These are phyloP conservation scores for Lathyrus aphaca DNA, from an alignment of 306 rosid species.

Conservation along the genomic window DNA sequence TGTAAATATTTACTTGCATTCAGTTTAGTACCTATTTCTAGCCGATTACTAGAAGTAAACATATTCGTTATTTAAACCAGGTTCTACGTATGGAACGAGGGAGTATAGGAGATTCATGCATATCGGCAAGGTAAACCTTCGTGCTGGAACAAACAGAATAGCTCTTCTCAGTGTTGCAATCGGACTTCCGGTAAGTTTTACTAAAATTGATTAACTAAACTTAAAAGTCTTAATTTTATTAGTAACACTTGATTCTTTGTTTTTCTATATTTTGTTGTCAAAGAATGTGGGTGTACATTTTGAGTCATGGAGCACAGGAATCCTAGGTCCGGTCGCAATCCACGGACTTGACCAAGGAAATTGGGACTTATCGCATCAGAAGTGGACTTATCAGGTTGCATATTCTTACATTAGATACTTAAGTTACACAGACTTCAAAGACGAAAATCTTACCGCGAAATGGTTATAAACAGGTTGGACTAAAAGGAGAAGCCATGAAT, in stretches of 20 bases:
- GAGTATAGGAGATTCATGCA: constrained; percentile 79
- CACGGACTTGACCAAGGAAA: constrained; percentile 94
- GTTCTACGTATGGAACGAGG: constrained; percentile 90
- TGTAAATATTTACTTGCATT: constrained; percentile 26
- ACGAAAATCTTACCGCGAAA: constrained; percentile 28
- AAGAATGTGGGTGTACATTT: constrained; percentile 95
- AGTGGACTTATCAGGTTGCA: constrained; percentile 95
- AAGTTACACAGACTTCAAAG: not conserved
- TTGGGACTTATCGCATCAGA: constrained; percentile 85
- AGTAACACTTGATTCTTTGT: not conserved
- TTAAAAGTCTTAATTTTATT: not conserved
- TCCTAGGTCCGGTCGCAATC: constrained; percentile 94
- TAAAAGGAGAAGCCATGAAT: constrained; percentile 94
- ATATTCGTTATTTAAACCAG: constrained; percentile 48
- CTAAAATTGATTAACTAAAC: not conserved
- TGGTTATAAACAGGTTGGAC: constrained; percentile 66
- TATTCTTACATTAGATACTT: constrained; percentile 33
- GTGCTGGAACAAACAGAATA: constrained; percentile 79
- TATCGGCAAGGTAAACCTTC: constrained; percentile 76
- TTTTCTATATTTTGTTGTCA: constrained; percentile 33
- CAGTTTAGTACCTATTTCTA: constrained; percentile 34
- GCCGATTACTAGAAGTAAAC: constrained; percentile 2
- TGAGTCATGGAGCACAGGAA: constrained; percentile 94
- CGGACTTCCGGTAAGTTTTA: constrained; percentile 84
- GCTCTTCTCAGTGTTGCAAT: constrained; percentile 94